These are phyloP conservation scores for Plasmodium cynomolgi DNA, from an alignment of 169 alveolate genomes.

Conservation along the genomic window DNA sequence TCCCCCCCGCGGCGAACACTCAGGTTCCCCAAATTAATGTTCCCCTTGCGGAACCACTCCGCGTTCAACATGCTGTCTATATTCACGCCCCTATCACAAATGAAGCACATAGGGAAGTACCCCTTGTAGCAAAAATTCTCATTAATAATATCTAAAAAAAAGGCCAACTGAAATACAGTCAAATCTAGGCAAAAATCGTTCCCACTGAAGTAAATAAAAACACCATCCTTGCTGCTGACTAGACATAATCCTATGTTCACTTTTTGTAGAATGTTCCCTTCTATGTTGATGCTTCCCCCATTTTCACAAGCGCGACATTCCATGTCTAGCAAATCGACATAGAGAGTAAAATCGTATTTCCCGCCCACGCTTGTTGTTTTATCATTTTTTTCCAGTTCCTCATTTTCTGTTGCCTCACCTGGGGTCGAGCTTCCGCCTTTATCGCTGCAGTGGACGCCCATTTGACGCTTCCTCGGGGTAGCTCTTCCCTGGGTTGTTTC, in stretches of 20 bases:
- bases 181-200: slow-evolving; percentile 52
- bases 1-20: neutral
- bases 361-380: neutral
- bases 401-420: neutral
- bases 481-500: neutral
- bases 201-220: slow-evolving; percentile 58
- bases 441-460: neutral
- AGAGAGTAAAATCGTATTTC: slow-evolving; percentile 66
- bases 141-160: slow-evolving; percentile 70
- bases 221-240: slow-evolving; percentile 41
- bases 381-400: neutral
- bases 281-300: slow-evolving; percentile 72
- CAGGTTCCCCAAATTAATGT: slow-evolving; percentile 29
- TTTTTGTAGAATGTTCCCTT: slow-evolving; percentile 66
- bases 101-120: slow-evolving; percentile 72
- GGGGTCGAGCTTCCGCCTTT: neutral
- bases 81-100: slow-evolving; percentile 40
- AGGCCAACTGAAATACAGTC: slow-evolving; percentile 58
- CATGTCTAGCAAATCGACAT: slow-evolving; percentile 52
- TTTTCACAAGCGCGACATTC: slow-evolving; percentile 75
- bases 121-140: slow-evolving; percentile 75
- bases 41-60: slow-evolving; percentile 56
- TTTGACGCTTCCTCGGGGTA: neutral
- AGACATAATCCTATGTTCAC: slow-evolving; percentile 51
- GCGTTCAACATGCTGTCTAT: slow-evolving; percentile 41